Base-by-base conservation (phyloP, 2,329 filamentous ascomycete genomes). In the Alternaria atra region DNA sequence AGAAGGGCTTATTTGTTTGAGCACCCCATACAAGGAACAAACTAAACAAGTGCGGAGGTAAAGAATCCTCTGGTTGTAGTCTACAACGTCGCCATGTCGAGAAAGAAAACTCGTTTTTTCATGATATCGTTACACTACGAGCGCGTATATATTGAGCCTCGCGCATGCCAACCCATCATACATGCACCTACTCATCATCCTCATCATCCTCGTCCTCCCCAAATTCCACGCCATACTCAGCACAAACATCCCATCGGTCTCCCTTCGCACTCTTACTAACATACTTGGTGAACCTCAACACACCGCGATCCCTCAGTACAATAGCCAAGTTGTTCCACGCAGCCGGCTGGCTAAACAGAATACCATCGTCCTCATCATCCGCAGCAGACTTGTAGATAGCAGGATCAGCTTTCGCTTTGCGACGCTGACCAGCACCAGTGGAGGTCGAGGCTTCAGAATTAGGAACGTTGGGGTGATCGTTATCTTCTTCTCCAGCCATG, bases 221-320 rank as follows among this genome's bases (percentile, higher is more conserved):
- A 66, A 85, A 85, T 52, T 84, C 84, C 13, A 97, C 90, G 25
- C 90, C 92, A 77, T 91, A 92, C 34, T 89, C 88, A 0, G 89
- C 95, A 47, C 88, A 90, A 51, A 98, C 84, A 80, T 99, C 95
- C 93, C 94, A 98, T 43, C 95, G 86, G 80, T 98, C 95, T 1
- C 95, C 95, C 73, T 87, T 87, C 7, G 95, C 95, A 52, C 85
- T 87, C 61, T 85, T 85, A 79, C 91, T 96, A 23, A 99, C 91
- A 78, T 98, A 99, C 83, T 98, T 99, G 73, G 98, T 93, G 76
- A 99, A 99, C 77, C 92, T 90, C 74, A 99, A 84, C 13, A 91
- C 90, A 13, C 92, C 94, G 68, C 87, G 89, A 76, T 99, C 95
- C 59, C 95, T 87, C 68, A 98, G 82, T 32, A 98, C 95, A 67